Conservation (phyloP, 2,329 filamentous ascomycete genomes). For the Fusarium stilboides region DNA sequence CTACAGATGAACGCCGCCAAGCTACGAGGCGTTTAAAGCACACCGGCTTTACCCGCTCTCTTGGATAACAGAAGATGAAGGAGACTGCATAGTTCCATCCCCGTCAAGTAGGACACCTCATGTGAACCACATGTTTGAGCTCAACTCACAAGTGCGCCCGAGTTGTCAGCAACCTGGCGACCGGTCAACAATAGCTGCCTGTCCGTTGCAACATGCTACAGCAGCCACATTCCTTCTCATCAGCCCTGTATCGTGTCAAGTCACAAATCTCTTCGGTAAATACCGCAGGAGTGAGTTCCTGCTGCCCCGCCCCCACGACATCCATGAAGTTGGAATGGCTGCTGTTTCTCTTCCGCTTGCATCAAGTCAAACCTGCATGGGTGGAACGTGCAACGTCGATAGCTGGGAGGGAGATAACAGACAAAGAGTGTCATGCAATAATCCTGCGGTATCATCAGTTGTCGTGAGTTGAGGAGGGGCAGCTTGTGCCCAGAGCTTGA, state of each 20-base stretch:
- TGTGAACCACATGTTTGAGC: not conserved
- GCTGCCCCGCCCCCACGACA: slow-evolving; percentile 1
- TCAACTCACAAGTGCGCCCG: slow-evolving; percentile 2
- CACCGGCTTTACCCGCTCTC: too few species aligned
- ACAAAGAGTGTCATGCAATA: slow-evolving; percentile 24
- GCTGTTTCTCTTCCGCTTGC: not conserved
- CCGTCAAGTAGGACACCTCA: not conserved
- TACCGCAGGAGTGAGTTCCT: not conserved
- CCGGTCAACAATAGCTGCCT: slow-evolving; percentile 4
- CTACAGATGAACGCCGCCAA: too few species aligned
- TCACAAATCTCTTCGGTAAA: slow-evolving; percentile 7
- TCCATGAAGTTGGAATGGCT: slow-evolving; percentile 1
- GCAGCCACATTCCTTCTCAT: slow-evolving; percentile 1
- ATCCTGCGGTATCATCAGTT: slow-evolving; percentile 26
- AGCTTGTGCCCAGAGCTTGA: slow-evolving; percentile 7
- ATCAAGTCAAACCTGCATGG: slow-evolving; percentile 2
- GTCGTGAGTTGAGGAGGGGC: not conserved
- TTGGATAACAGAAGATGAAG: too few species aligned
- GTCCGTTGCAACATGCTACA: slow-evolving; percentile 1
- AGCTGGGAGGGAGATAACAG: slow-evolving; percentile 3
- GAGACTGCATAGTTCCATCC: not conserved
- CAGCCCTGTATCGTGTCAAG: not conserved
- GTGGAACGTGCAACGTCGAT: slow-evolving; percentile 5
- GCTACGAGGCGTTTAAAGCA: too few species aligned
- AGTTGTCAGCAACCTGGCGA: not conserved